Percentiles rank a stretch among this genome's conserved stretches.
These are phyloP conservation scores for Biscutella laevigata DNA, from an alignment of 441 rosid genomes.

Conservation along the genomic window DNA sequence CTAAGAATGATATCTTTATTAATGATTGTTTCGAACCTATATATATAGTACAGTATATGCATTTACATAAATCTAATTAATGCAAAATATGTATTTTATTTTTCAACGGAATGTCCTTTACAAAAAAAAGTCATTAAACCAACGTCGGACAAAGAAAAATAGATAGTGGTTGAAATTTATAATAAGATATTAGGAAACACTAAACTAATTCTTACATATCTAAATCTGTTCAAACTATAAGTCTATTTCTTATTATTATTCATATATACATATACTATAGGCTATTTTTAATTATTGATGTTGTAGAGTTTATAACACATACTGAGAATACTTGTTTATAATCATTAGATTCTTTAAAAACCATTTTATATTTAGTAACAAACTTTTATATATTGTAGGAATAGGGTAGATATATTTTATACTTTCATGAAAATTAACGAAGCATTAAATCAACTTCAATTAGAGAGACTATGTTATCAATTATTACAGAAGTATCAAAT, in stretches of 20 bases:
- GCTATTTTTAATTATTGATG: neutral
- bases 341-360: neutral
- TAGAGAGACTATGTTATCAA: neutral
- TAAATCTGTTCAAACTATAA: neutral
- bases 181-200: neutral
- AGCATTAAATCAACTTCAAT: neutral
- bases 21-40: neutral
- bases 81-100: conserved; percentile 5
- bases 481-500: neutral
- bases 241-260: neutral
- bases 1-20: neutral
- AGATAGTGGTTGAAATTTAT: neutral
- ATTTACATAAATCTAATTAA: neutral
- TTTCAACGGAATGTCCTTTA: neutral
- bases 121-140: conserved; percentile 13
- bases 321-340: neutral
- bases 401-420: neutral
- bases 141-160: neutral
- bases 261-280: neutral
- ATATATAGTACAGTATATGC: conserved; percentile 10
- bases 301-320: neutral
- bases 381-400: neutral
- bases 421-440: neutral
- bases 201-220: neutral
- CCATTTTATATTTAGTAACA: neutral